Conservation (phyloP, 2,329 filamentous ascomycete species). For the Aspergillus sp. region DNA sequence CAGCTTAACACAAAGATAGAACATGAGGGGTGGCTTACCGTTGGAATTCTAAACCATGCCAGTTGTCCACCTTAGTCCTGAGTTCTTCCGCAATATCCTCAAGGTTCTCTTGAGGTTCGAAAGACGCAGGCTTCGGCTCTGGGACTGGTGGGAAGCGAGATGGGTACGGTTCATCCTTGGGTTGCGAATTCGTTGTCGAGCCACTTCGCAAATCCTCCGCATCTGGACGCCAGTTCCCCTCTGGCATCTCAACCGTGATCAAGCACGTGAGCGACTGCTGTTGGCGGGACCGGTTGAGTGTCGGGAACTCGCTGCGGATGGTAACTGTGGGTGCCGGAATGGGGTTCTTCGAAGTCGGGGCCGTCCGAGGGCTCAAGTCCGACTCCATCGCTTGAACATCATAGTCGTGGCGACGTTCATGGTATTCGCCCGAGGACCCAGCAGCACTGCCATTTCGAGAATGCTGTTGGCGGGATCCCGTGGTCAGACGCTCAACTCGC, state of each 20-base stretch:
- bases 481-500: conserved; percentile 47
- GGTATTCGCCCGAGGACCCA: conserved; percentile 76
- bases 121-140: conserved; percentile 63
- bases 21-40: conserved; percentile 51
- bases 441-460: conserved; percentile 74
- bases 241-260: conserved; percentile 88
- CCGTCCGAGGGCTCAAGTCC: conserved; percentile 67
- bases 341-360: conserved; percentile 68
- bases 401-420: conserved; percentile 85
- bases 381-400: conserved; percentile 96
- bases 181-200: conserved; percentile 51
- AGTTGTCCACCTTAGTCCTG: conserved; percentile 88
- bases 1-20: neutral
- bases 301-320: conserved; percentile 94
- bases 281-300: conserved; percentile 84
- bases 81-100: conserved; percentile 85
- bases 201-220: conserved; percentile 69
- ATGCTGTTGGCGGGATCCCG: conserved; percentile 53
- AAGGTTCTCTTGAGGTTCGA: conserved; percentile 73
- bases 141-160: conserved; percentile 43
- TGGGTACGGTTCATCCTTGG: conserved; percentile 54
- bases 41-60: conserved; percentile 92
- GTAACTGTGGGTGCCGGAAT: conserved; percentile 91
- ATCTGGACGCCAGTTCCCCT: conserved; percentile 85
- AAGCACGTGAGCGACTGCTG: conserved; percentile 94